Conservation (phyloP, 2,329 filamentous ascomycete species). For the Fusarium heterosporum region DNA sequence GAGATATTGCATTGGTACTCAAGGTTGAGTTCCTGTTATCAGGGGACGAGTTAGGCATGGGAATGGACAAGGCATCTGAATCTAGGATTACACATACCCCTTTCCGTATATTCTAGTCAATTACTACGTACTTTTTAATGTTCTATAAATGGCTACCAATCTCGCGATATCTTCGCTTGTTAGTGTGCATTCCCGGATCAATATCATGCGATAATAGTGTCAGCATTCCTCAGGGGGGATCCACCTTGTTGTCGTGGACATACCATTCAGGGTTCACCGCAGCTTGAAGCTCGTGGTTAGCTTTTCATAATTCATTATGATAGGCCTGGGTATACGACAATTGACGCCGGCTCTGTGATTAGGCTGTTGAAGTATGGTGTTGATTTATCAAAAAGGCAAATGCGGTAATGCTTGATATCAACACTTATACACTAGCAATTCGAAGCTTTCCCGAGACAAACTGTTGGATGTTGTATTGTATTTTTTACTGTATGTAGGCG, state of each 20-base stretch:
- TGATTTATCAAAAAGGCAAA: too few relatives aligned
- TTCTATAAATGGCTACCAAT: conserved; percentile 29
- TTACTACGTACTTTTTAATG: conserved; percentile 35
- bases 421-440: too few relatives aligned
- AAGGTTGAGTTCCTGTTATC: conserved; percentile 14
- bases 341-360: neutral
- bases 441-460: too few relatives aligned
- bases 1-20: conserved; percentile 10
- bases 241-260: conserved; percentile 13
- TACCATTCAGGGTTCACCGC: conserved; percentile 14
- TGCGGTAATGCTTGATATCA: too few relatives aligned
- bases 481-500: neutral
- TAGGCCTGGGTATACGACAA: neutral
- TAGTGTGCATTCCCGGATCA: conserved; percentile 10
- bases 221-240: conserved; percentile 15
- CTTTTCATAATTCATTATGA: neutral
- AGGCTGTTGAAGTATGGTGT: too few relatives aligned
- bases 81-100: conserved; percentile 47
- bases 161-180: conserved; percentile 1
- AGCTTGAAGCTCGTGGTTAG: conserved; percentile 12
- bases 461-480: neutral
- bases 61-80: conserved; percentile 29
- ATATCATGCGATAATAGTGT: conserved; percentile 23
- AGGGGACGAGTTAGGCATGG: conserved; percentile 23
- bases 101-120: conserved; percentile 46